Evolutionary conservation across 2,329 filamentous ascomycete genomes (phyloP).

Genomic region (Penicillium sp.): DNA sequence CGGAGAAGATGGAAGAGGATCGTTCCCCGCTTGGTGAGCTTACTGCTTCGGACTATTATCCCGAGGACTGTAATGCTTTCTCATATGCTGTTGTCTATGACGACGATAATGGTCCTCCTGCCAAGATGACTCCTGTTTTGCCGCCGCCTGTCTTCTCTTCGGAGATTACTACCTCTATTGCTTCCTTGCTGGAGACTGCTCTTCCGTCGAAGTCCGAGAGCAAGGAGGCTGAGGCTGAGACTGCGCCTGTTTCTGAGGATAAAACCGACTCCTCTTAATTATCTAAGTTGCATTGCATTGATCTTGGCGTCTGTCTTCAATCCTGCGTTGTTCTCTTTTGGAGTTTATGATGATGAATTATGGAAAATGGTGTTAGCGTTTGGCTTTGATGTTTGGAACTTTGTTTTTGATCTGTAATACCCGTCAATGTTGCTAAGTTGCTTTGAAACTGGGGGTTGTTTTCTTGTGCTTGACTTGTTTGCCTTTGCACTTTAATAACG

Average conservation of each 20-base stretch:
- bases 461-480: conserved; percentile 2
- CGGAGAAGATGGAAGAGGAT: conserved; percentile 64
- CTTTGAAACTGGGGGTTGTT: neutral
- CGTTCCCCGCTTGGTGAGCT: conserved; percentile 68
- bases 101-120: conserved; percentile 36
- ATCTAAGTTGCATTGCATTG: conserved; percentile 20
- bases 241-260: conserved; percentile 54
- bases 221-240: conserved; percentile 52
- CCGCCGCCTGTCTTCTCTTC: conserved; percentile 13
- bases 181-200: conserved; percentile 24
- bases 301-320: conserved; percentile 10
- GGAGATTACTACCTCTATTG: conserved; percentile 29
- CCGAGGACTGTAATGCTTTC: conserved; percentile 63
- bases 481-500: conserved; percentile 4
- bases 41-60: conserved; percentile 67
- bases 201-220: conserved; percentile 29
- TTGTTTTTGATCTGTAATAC: conserved; percentile 11
- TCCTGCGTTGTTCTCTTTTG: conserved; percentile 1
- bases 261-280: neutral
- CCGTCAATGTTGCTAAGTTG: conserved; percentile 7
- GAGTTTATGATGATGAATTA: conserved; percentile 9
- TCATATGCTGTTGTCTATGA: conserved; percentile 64
- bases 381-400: neutral
- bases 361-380: conserved; percentile 6
- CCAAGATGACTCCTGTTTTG: conserved; percentile 5